A percentile compares a stretch with the other conserved stretches of the same genome.
Evolutionary conservation across 2,329 filamentous ascomycete genomes (phyloP).

Genomic region (Ramularia collo-cygni): DNA sequence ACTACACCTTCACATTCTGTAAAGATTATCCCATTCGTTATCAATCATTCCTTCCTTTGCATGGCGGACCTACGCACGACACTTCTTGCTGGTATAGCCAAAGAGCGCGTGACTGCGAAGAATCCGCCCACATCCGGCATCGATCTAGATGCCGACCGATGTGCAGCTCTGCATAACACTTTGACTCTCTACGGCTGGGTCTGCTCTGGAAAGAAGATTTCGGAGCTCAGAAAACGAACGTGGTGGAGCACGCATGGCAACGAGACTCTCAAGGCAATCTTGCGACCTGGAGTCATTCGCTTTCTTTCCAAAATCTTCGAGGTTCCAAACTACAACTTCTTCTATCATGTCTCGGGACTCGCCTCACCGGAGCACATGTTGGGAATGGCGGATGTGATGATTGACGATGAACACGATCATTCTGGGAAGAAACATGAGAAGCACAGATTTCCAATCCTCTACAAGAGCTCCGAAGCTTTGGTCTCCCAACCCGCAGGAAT

Average conservation of each 20-base stretch:
- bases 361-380: slow-evolving; percentile 24
- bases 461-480: slow-evolving; percentile 24
- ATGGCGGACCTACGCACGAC: slow-evolving; percentile 10
- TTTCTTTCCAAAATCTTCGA: slow-evolving; percentile 29
- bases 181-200: slow-evolving; percentile 31
- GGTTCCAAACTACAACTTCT: slow-evolving; percentile 26
- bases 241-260: slow-evolving; percentile 29
- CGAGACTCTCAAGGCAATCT: slow-evolving; percentile 18
- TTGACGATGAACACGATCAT: slow-evolving; percentile 25
- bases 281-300: slow-evolving; percentile 24
- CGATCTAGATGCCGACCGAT: slow-evolving; percentile 27
- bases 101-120: slow-evolving; percentile 24
- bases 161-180: slow-evolving; percentile 29
- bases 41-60: too few species aligned
- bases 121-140: slow-evolving; percentile 17
- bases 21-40: too few species aligned
- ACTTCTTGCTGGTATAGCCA: slow-evolving; percentile 26
- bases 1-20: too few species aligned
- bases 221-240: slow-evolving; percentile 24
- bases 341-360: slow-evolving; percentile 29
- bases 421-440: slow-evolving; percentile 21
- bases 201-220: slow-evolving; percentile 26
- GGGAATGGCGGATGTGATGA: slow-evolving; percentile 24
- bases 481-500: slow-evolving; percentile 28
- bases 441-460: slow-evolving; percentile 26